Evolutionary conservation across 140 eudicot species (phyloP), one percentile per base, ranked within the genome.

Genomic region (Ambrosia hybrid): DNA sequence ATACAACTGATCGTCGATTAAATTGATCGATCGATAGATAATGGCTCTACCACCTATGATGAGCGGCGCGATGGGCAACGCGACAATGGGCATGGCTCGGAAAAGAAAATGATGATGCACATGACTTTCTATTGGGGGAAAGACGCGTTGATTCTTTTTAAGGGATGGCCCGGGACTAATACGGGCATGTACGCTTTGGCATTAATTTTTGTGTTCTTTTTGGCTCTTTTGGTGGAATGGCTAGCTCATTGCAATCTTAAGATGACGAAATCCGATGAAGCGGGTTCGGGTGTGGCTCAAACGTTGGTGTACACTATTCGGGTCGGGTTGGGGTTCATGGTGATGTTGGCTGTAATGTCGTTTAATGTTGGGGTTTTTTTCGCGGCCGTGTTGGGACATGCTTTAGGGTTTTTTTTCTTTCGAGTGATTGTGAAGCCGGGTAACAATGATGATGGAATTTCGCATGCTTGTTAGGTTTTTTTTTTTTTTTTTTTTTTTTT

Each of bases 331-430:
- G 74, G 81, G 45, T 71, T 74, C 60, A 56, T 86, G 75, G 88
- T 80, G 33, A 86, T 86, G 91, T 74, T 86, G 67, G 80, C 84
- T 0, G 51, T 86, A 7, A 86, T 86, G 91, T 77, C 84, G 6
- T 83, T 81, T 60, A 83, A 83, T 70, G 84, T 73, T 9, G 86
- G 82, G 36, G 75, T 83, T 33, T 83, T 86, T 45, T 9, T 86
- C 17, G 77, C 65, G 1, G 91, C 81, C 0, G 70, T 86, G 16
- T 71, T 52, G 51, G 91, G 91, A 0, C 78, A 83, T 73, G 51
- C 74, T 8, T 2, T 80, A 9, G 91, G 91, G 9, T 86, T 83
- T 71, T 78, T 81, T 74, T 51, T 83, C 61, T 83, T 86, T 68
- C 65, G 79, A 36, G 83, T 83, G 57, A 60, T 85, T 13, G 5